Percentiles rank a stretch among this genome's conserved stretches.
Evolutionary conservation across 441 rosid genomes (phyloP).

Genomic region (Gossypium lobatum): DNA sequence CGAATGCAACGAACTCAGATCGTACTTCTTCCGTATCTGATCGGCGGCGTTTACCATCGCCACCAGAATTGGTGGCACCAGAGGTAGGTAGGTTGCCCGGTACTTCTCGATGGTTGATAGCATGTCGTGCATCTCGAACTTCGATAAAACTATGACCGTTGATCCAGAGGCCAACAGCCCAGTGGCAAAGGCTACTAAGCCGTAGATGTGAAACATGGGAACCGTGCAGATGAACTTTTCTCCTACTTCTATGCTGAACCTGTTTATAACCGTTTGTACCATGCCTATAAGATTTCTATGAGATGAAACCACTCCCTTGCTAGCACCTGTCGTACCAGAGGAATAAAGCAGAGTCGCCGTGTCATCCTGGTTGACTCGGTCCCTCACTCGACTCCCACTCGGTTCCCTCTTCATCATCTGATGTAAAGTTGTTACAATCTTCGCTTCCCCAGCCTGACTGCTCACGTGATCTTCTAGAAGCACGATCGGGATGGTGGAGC

Average conservation of each 20-base stretch:
- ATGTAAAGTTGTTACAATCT: conserved; percentile 32
- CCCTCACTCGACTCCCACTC: conserved; percentile 38
- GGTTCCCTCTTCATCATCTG: conserved; percentile 50
- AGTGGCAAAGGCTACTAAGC: conserved; percentile 71
- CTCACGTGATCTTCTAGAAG: conserved; percentile 40
- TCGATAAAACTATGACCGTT: conserved; percentile 68
- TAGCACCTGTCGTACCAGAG: conserved; percentile 84
- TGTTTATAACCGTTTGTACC: conserved; percentile 53
- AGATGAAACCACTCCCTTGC: conserved; percentile 87
- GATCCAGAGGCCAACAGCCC: conserved; percentile 77
- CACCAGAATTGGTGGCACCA: conserved; percentile 86
- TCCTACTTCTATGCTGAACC: conserved; percentile 33
- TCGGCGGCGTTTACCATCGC: conserved; percentile 64
- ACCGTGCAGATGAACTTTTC: conserved; percentile 72
- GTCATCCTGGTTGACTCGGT: conserved; percentile 67
- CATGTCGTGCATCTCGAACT: conserved; percentile 86
- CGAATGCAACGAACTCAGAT: conserved; percentile 59
- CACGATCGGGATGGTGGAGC: conserved; percentile 34
- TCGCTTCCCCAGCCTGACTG: conserved; percentile 7
- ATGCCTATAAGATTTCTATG: conserved; percentile 77
- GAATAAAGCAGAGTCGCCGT: conserved; percentile 91
- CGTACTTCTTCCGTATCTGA: conserved; percentile 51
- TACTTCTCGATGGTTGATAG: conserved; percentile 50
- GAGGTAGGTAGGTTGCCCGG: conserved; percentile 53
- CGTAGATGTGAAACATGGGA: conserved; percentile 93